These are phyloP conservation scores for Fomitopsis pinicola DNA, from an alignment of 1,284 basidiomycete species.

Conservation along the genomic window DNA sequence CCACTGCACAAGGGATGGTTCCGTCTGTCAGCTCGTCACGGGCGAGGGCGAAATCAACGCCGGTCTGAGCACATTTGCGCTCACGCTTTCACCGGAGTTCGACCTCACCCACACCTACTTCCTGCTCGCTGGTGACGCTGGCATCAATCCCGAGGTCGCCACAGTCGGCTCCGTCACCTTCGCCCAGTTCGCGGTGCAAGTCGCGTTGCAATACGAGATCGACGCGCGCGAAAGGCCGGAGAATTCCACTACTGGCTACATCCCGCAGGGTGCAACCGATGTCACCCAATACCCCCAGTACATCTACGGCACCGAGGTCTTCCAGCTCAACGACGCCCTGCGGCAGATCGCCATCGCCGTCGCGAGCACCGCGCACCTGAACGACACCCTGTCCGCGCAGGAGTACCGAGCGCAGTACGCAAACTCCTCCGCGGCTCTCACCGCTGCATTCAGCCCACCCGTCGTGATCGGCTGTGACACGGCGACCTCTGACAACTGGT, in stretches of 20 bases:
- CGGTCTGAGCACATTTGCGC: slow-evolving; percentile 34
- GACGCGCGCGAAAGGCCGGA: slow-evolving; percentile 42
- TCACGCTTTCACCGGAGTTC: slow-evolving; percentile 34
- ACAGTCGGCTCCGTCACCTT: slow-evolving; percentile 41
- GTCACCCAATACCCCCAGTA: slow-evolving; percentile 28
- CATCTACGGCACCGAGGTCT: slow-evolving; percentile 48
- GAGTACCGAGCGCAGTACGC: slow-evolving; percentile 33
- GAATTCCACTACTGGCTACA: slow-evolving; percentile 40
- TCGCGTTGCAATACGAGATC: slow-evolving; percentile 43
- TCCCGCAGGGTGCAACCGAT: slow-evolving; percentile 29
- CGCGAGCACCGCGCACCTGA: slow-evolving; percentile 31
- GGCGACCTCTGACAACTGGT: slow-evolving; percentile 42
- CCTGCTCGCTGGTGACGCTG: slow-evolving; percentile 43
- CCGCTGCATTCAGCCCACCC: slow-evolving; percentile 28
- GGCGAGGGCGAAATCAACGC: slow-evolving; percentile 45
- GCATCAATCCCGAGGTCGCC: slow-evolving; percentile 36
- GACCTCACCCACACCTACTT: slow-evolving; percentile 43
- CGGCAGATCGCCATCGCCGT: slow-evolving; percentile 27
- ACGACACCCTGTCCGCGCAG: slow-evolving; percentile 30
- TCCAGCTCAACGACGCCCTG: slow-evolving; percentile 45
- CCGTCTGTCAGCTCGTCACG: slow-evolving; percentile 37
- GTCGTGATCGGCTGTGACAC: slow-evolving; percentile 33
- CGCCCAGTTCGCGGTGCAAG: slow-evolving; percentile 41
- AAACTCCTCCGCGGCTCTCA: slow-evolving; percentile 13
- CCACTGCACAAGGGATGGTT: slow-evolving; percentile 33